Evolutionary conservation across 2,329 filamentous ascomycete genomes (phyloP), one percentile per base, ranked within the genome.

Genomic region (Aaosphaeria pasadenensis): DNA sequence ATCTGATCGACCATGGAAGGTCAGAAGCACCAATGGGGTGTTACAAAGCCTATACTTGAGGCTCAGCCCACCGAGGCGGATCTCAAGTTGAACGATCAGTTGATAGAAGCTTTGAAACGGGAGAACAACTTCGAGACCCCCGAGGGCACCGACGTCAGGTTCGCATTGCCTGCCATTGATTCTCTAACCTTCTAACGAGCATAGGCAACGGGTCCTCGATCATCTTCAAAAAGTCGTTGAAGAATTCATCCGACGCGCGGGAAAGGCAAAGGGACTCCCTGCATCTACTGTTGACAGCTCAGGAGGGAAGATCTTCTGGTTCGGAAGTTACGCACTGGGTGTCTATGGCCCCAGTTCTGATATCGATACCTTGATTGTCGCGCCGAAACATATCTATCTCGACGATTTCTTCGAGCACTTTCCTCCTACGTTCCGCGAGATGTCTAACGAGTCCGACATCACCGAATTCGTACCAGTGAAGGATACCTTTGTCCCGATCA

Each of bases 301-400:
- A 5, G 89, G 91, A 45, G 94, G 91, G 55, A 94, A 92, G 74
- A 85, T 99, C 57, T 96, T 95, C 70, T 95, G 92, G 1, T 99
- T 94, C 70, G 94, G 94, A 55, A 97, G 94, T 72, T 99, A 92
- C 71, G 87, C 91, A 36, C 79, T 99, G 9, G 94, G 94, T 51
- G 94, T 97, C 28, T 96, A 89, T 70, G 91, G 91, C 5, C 94
- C 94, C 40, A 11, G 91, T 44, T 97, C 94, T 42, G 94, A 99
- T 83, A 97, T 99, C 61, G 94, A 99, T 74, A 96, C 94, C 1
- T 83, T 99, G 44, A 85, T 97, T 50, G 87, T 96, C 44, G 91
- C 87, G 11, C 94, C 94, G 7, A 91, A 89, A 73, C 91, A 96
- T 64, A 88, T 97, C 45, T 82, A 83, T 9, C 86, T 90, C 50